Evolutionary conservation across 192 early-diverging fungal species (phyloP).

Genomic region (Lobosporangium transversale): DNA sequence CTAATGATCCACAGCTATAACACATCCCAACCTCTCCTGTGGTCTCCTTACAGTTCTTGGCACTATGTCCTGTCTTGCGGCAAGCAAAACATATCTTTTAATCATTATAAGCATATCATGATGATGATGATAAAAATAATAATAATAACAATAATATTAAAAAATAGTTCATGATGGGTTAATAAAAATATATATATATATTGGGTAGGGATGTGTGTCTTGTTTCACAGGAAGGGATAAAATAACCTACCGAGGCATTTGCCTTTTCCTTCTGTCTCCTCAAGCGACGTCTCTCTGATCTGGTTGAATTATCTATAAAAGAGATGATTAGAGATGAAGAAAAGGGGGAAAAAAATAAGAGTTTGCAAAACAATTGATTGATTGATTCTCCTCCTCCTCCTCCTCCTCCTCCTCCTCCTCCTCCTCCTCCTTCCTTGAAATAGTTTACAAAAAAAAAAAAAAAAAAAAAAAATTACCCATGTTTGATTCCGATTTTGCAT

Average conservation of each 20-base stretch:
- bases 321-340: background rate
- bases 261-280: slow-evolving; percentile 46
- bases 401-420: too few species aligned
- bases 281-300: slow-evolving; percentile 42
- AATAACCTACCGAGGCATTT: slow-evolving; percentile 31
- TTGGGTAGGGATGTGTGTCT: background rate
- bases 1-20: slow-evolving; percentile 88
- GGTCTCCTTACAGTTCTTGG: slow-evolving; percentile 81
- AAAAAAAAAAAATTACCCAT: too few species aligned
- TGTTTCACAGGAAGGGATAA: background rate
- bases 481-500: too few species aligned
- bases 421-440: slow-evolving; percentile 11
- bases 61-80: slow-evolving; percentile 83
- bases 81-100: slow-evolving; percentile 85
- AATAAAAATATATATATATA: background rate
- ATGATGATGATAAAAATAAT: too few species aligned
- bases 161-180: background rate
- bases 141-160: too few species aligned
- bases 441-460: too few species aligned
- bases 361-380: background rate
- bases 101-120: too few species aligned
- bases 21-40: slow-evolving; percentile 76
- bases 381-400: background rate
- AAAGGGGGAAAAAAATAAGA: background rate
- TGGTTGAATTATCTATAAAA: slow-evolving; percentile 23